Evolutionary conservation across 345 rosid species (phyloP), one percentile per base, ranked within the genome.

Genomic region (Brassica carinata): DNA sequence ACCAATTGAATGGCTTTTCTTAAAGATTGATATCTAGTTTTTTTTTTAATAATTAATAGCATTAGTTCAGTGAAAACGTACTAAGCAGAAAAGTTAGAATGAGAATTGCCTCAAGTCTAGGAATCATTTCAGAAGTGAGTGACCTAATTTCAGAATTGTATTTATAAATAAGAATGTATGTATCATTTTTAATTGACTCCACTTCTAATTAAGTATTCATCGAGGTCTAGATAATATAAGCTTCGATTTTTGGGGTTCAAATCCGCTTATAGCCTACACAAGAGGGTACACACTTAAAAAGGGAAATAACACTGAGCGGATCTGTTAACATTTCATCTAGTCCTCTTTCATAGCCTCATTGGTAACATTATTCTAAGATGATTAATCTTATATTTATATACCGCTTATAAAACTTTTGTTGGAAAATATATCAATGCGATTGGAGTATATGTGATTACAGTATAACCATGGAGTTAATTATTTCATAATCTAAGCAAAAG

Each of bases 401-500:
- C 58, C 58, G 15, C 58, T 36, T 36, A 7, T 51, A 51, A 51
- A 51, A 5, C 8, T 4, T 51, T n/a, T 51, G 17, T 51, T 14
- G 18, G 58, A 51, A 45, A 45, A 51, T 51, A 51, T n/a, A 51
- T 51, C 58, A n/a, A 64, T 14, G 38, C 38, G 67, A 30, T 30
- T 64, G 23, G 36, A 64, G 4, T 64, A 30, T 29, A 17, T 29
- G 2, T 48, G 14, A 3, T 5, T 13, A 63, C 36, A 63, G 5
- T 27, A 63, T 63, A 26, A 36, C 7, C 64, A 65, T 30, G 64
- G 48, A 7, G 26, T 51, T 51, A 48, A 11, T 64, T 30, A 5
- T 33, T 57, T 67, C 36, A 53, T 67, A 5, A 13, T n/a, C 55
- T 34, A 67, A 34, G 30, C 58, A 76, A 9, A 57, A 67, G 67